A percentile compares a stretch with the other conserved stretches of the same genome.
phyloP scores from a whole-genome alignment of 352 stramenopile species.

The Thalassiosira livingstoniorum region DNA sequence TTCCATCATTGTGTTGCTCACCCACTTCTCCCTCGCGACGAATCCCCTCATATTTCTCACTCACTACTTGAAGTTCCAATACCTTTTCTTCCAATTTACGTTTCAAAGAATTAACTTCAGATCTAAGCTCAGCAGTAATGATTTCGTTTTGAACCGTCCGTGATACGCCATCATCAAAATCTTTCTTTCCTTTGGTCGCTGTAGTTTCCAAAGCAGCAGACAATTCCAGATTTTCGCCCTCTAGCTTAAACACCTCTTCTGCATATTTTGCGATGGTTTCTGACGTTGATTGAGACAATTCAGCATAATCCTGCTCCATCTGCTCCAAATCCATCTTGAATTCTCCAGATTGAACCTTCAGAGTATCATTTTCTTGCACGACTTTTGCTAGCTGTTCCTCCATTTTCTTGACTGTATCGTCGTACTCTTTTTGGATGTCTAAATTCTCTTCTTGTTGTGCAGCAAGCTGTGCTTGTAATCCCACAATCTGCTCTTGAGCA shows the following conservation, averaged over 20 bases:
- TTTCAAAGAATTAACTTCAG: too few species aligned
- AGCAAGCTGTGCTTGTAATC: conserved; percentile 45
- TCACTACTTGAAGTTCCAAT: background rate
- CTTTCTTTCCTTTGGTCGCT: background rate
- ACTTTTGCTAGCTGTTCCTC: conserved; percentile 44
- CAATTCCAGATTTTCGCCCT: conserved; percentile 52
- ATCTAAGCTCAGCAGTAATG: too few species aligned
- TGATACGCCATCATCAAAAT: too few species aligned
- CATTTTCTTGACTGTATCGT: conserved; percentile 39
- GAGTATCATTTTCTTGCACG: conserved; percentile 23
- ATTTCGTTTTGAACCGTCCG: too few species aligned
- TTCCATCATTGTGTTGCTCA: too few species aligned
- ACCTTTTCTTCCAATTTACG: too few species aligned
- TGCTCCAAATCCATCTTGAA: conserved; percentile 46
- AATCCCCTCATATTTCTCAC: background rate
- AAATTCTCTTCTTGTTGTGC: conserved; percentile 42
- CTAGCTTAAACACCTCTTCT: conserved; percentile 44
- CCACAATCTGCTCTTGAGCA: conserved; percentile 41
- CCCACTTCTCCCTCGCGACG: background rate
- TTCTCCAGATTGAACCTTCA: conserved; percentile 42
- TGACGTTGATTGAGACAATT: conserved; percentile 17
- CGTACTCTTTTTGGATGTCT: conserved; percentile 45
- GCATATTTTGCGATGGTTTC: conserved; percentile 40
- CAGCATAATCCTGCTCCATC: conserved; percentile 25
- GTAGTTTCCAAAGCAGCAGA: conserved; percentile 38